Conservation (phyloP, 2,329 filamentous ascomycete species). For the Arthroderma sp. region DNA sequence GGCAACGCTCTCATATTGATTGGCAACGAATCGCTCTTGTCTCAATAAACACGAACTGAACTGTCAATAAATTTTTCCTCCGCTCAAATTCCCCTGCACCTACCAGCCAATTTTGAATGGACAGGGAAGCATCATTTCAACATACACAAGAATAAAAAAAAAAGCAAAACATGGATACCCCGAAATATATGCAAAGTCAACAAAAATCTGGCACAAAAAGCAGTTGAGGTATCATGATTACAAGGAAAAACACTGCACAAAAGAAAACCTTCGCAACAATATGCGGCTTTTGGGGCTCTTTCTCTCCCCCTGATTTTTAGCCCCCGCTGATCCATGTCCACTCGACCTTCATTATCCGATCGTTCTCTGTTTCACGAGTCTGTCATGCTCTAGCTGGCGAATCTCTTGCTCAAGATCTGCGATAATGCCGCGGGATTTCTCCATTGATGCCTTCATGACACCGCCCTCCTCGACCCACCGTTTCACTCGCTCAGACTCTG, state of each 20-base stretch:
- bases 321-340: conserved; percentile 2
- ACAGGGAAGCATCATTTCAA: conserved; percentile 2
- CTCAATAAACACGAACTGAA: conserved; percentile 10
- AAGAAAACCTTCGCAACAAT: too few species aligned
- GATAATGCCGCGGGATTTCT: conserved; percentile 59
- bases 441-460: conserved; percentile 46
- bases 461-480: conserved; percentile 63
- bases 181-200: background rate
- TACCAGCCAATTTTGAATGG: conserved; percentile 5
- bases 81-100: conserved; percentile 6
- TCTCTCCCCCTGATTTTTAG: conserved; percentile 1
- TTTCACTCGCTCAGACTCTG: conserved; percentile 60
- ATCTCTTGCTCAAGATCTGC: conserved; percentile 59
- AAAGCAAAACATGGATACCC: conserved; percentile 10
- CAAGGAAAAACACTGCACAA: too few species aligned
- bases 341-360: conserved; percentile 15
- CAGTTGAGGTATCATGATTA: too few species aligned
- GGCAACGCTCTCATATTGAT: conserved; percentile 5
- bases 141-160: background rate
- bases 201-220: too few species aligned
- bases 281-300: background rate
- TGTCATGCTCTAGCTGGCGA: conserved; percentile 48
- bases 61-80: conserved; percentile 12
- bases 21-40: conserved; percentile 9
- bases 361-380: conserved; percentile 25